phyloP scores from a whole-genome alignment of 2,329 filamentous ascomycete species.

The Colletotrichum scovillei region DNA sequence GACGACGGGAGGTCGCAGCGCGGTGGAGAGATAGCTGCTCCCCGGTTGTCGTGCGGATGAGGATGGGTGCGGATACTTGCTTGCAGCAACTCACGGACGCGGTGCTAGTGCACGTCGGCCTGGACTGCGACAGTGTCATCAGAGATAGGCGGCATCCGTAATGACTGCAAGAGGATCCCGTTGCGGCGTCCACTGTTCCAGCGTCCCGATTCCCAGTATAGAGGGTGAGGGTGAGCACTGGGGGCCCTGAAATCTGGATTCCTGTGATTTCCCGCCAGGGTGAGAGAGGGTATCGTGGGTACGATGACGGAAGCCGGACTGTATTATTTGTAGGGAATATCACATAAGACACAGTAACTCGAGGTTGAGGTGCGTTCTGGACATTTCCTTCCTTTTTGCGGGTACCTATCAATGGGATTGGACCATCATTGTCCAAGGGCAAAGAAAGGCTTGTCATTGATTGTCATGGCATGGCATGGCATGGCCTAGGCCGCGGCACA shows the following conservation, averaged over 20 bases:
- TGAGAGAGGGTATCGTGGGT: not conserved
- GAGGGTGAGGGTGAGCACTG: too few species aligned
- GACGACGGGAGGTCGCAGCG: not conserved
- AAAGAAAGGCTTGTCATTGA: not conserved
- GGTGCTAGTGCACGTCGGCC: not conserved
- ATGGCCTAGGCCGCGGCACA: not conserved
- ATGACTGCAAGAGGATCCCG: not conserved
- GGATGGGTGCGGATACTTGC: conserved; percentile 1
- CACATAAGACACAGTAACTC: not conserved
- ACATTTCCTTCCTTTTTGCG: not conserved
- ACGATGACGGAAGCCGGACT: not conserved
- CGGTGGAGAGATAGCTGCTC: not conserved
- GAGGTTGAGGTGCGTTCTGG: not conserved
- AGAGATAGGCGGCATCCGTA: not conserved
- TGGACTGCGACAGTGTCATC: not conserved
- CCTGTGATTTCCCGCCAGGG: not conserved
- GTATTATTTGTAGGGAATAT: not conserved
- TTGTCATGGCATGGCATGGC: not conserved
- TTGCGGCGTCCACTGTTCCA: not conserved
- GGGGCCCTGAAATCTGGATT: not conserved
- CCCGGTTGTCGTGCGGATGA: not conserved
- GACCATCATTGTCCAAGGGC: not conserved
- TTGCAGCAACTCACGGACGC: not conserved
- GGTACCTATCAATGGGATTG: not conserved
- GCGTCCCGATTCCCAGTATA: too few species aligned